These are phyloP conservation scores for Boletus reticulatus DNA, from an alignment of 768 basidiomycete species.

Conservation along the genomic window DNA sequence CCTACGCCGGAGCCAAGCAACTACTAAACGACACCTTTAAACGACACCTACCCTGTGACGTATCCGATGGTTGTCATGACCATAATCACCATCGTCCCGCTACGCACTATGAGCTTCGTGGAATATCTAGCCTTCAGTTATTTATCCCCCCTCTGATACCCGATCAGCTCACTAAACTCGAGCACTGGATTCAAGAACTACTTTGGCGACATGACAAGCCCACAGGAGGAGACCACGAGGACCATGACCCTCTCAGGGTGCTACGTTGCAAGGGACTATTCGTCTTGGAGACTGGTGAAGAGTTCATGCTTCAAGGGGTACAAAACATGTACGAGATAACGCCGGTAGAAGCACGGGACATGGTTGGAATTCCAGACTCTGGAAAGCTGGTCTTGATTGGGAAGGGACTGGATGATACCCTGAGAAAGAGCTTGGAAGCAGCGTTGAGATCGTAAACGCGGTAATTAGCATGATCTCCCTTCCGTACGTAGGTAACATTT, in stretches of 20 bases:
- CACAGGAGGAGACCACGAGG: conserved; percentile 29
- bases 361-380: conserved; percentile 50
- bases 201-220: conserved; percentile 76
- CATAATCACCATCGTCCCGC: conserved; percentile 35
- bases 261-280: conserved; percentile 91
- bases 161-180: conserved; percentile 51
- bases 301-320: conserved; percentile 88
- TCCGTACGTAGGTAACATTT: too few relatives aligned
- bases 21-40: conserved; percentile 21
- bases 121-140: conserved; percentile 82
- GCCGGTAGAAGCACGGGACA: conserved; percentile 37
- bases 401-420: conserved; percentile 61
- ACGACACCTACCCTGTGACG: conserved; percentile 34
- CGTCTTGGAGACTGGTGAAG: conserved; percentile 46
- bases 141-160: conserved; percentile 57
- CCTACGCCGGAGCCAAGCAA: conserved; percentile 59
- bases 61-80: conserved; percentile 26
- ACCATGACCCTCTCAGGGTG: conserved; percentile 45
- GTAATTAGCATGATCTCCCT: background rate
- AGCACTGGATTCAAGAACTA: conserved; percentile 76
- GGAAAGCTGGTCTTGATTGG: conserved; percentile 91
- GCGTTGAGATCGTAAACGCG: conserved; percentile 7
- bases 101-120: conserved; percentile 67
- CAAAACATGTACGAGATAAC: conserved; percentile 83
- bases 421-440: conserved; percentile 52